Percentiles rank a stretch among this genome's conserved stretches.
Evolutionary conservation across 768 basidiomycete species (phyloP).

Genomic region (Russula ochroleuca): DNA sequence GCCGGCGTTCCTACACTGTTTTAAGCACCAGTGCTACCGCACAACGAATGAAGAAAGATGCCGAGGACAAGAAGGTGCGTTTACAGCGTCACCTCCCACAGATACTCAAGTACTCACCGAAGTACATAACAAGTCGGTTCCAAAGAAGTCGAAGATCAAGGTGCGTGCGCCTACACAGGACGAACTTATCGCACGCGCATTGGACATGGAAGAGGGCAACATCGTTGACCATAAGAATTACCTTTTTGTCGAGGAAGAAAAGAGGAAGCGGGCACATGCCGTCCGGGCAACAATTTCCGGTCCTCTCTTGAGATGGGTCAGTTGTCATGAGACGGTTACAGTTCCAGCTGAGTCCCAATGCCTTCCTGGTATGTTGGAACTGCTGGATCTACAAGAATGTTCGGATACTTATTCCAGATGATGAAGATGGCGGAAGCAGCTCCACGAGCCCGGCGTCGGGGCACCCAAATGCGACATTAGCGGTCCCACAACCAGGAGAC

Average conservation of each 20-base stretch:
- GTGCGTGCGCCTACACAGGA: conserved; percentile 63
- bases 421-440: not conserved
- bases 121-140: conserved; percentile 36
- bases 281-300: conserved; percentile 60
- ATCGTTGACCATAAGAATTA: conserved; percentile 74
- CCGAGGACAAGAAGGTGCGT: conserved; percentile 57
- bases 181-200: conserved; percentile 77
- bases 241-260: conserved; percentile 76
- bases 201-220: conserved; percentile 86
- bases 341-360: conserved; percentile 36
- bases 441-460: not conserved
- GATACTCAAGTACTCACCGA: conserved; percentile 28
- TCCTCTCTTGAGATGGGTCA: conserved; percentile 68
- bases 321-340: conserved; percentile 54
- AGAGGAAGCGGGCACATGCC: conserved; percentile 61
- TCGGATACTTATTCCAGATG: conserved; percentile 1
- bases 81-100: not conserved
- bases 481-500: not conserved
- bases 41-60: conserved; percentile 57
- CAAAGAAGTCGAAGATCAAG: conserved; percentile 56
- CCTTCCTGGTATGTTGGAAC: conserved; percentile 33
- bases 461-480: not conserved
- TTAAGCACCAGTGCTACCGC: conserved; percentile 65
- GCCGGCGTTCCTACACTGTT: conserved; percentile 64
- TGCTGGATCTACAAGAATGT: not conserved